These are phyloP conservation scores for Withania somnifera DNA, from an alignment of 305 asterid species.

Conservation along the genomic window DNA sequence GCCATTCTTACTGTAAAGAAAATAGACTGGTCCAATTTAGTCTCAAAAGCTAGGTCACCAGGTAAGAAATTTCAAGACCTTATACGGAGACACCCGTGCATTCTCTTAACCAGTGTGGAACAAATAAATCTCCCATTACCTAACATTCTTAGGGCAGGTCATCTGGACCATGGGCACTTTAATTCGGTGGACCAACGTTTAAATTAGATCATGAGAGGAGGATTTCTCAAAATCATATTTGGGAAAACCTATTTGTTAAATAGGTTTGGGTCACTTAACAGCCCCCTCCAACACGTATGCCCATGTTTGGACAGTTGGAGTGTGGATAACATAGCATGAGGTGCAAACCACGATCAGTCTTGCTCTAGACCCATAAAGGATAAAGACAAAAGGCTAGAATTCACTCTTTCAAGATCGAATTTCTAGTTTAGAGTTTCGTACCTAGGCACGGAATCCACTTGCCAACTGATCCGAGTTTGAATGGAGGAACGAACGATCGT, in stretches of 20 bases:
- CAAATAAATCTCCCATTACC: neutral
- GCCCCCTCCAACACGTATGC: neutral
- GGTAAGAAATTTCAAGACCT: neutral
- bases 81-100: no score
- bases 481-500: no score
- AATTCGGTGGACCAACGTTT: neutral
- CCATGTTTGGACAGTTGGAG: neutral
- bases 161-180: neutral
- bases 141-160: neutral
- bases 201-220: neutral
- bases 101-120: neutral
- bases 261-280: neutral
- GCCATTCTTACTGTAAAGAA: neutral
- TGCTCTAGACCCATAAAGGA: no score
- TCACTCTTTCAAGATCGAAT: no score
- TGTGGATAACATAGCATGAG: neutral
- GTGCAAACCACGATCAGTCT: neutral
- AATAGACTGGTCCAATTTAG: neutral
- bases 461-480: no score
- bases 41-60: neutral
- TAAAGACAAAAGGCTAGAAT: no score
- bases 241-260: neutral
- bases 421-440: no score
- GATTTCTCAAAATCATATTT: neutral
- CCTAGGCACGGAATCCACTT: no score